Conservation (phyloP, 495 filamentous ascomycete genomes). For the Hypoxylon perforatum region DNA sequence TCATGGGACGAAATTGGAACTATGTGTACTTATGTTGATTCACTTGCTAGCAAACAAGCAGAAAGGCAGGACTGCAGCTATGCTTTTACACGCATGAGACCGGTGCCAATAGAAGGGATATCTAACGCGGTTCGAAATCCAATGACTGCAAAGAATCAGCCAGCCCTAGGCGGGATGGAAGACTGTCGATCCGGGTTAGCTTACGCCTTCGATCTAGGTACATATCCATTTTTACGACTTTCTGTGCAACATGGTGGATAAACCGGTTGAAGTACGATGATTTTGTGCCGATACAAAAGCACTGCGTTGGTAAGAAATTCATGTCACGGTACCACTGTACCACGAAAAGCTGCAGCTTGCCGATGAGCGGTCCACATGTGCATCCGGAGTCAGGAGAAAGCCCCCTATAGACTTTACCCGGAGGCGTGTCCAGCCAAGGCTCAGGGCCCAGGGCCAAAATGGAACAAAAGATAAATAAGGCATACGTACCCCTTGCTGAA, state of each 20-base stretch:
- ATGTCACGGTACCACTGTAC: constrained; percentile 24
- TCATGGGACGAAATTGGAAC: constrained; percentile 1
- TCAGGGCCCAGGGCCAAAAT: constrained; percentile 13
- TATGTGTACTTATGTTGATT: neutral
- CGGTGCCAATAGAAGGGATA: constrained; percentile 6
- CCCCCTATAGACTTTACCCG: constrained; percentile 38
- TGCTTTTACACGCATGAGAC: constrained; percentile 15
- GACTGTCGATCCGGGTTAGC: constrained; percentile 23
- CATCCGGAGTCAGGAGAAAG: constrained; percentile 5
- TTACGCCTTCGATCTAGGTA: constrained; percentile 27
- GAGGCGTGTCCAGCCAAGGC: constrained; percentile 19
- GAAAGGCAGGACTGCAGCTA: constrained; percentile 2
- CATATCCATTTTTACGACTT: constrained; percentile 36
- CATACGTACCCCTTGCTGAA: constrained; percentile 32
- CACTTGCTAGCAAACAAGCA: constrained; percentile 19
- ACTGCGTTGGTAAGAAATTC: constrained; percentile 29
- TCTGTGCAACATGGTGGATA: constrained; percentile 26
- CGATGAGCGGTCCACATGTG: constrained; percentile 22
- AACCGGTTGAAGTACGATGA: constrained; percentile 29
- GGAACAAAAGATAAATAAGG: constrained; percentile 33
- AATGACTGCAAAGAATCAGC: constrained; percentile 9
- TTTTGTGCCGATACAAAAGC: constrained; percentile 24
- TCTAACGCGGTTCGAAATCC: neutral
- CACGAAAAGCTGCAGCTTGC: constrained; percentile 34
- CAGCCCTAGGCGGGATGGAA: constrained; percentile 18